Conservation (phyloP, 768 basidiomycete species). For the Wakefieldia striispora region DNA sequence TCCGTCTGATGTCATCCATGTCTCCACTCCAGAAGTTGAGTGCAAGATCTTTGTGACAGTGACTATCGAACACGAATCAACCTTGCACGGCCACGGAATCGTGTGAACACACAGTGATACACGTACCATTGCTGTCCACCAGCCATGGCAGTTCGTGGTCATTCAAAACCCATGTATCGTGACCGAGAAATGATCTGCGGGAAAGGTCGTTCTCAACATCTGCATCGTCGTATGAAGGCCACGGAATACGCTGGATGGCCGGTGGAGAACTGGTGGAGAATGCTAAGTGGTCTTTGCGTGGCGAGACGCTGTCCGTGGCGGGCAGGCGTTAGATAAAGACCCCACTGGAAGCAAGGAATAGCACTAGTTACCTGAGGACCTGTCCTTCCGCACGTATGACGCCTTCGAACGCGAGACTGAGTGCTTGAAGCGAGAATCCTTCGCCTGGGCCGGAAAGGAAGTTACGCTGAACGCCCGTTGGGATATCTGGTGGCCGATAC, state of each 20-base stretch:
- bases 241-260: constrained; percentile 80
- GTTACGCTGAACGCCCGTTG: constrained; percentile 51
- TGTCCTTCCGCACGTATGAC: constrained; percentile 77
- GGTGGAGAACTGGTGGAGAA: constrained; percentile 76
- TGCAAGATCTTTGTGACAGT: constrained; percentile 62
- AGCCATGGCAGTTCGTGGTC: constrained; percentile 73
- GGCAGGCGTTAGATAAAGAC: constrained; percentile 1
- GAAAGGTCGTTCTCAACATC: constrained; percentile 36
- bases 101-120: background rate
- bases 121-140: constrained; percentile 66
- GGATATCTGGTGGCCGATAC: constrained; percentile 53
- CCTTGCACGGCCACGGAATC: background rate
- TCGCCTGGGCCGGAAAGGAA: constrained; percentile 84
- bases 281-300: constrained; percentile 62
- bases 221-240: constrained; percentile 56
- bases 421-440: constrained; percentile 63
- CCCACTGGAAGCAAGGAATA: background rate
- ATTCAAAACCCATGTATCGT: constrained; percentile 71
- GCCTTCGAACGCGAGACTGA: constrained; percentile 73
- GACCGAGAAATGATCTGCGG: constrained; percentile 38
- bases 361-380: constrained; percentile 55
- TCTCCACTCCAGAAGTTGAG: constrained; percentile 62
- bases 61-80: constrained; percentile 40
- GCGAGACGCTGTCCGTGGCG: constrained; percentile 57
- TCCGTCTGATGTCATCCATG: constrained; percentile 86